phyloP scores from a whole-genome alignment of 805 yeast species.

The Barnettozyma populi region DNA sequence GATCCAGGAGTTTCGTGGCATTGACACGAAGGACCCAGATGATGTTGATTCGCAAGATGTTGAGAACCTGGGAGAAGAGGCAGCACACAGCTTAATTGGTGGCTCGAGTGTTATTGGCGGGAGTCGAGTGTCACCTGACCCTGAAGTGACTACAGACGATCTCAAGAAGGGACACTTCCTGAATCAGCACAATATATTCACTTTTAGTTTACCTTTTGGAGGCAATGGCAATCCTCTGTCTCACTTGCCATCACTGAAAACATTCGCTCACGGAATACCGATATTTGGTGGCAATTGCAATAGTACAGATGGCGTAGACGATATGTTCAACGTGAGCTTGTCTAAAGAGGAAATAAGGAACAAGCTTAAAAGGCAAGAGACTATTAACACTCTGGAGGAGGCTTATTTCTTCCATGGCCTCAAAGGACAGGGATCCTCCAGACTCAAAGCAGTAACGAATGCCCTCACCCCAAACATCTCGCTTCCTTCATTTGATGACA shows the following conservation, averaged over 20 bases:
- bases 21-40: not conserved
- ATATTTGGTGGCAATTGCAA: conserved; percentile 16
- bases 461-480: conserved; percentile 47
- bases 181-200: conserved; percentile 29
- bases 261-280: conserved; percentile 15
- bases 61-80: not conserved
- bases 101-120: conserved; percentile 33
- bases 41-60: not conserved
- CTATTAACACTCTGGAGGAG: conserved; percentile 60
- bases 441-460: conserved; percentile 64
- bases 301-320: conserved; percentile 11
- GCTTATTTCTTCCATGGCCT: conserved; percentile 45
- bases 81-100: conserved; percentile 34
- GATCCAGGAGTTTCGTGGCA: not conserved
- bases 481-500: conserved; percentile 18
- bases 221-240: conserved; percentile 27
- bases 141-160: conserved; percentile 17
- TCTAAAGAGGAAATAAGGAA: conserved; percentile 24
- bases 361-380: conserved; percentile 44
- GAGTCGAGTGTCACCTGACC: conserved; percentile 3
- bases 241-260: conserved; percentile 19
- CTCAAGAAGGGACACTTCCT: conserved; percentile 14
- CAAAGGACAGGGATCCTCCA: conserved; percentile 58
- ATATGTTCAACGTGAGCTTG: conserved; percentile 2
- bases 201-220: conserved; percentile 36